These are phyloP conservation scores for Candida chilensis DNA, from an alignment of 805 yeast species.

Conservation along the genomic window DNA sequence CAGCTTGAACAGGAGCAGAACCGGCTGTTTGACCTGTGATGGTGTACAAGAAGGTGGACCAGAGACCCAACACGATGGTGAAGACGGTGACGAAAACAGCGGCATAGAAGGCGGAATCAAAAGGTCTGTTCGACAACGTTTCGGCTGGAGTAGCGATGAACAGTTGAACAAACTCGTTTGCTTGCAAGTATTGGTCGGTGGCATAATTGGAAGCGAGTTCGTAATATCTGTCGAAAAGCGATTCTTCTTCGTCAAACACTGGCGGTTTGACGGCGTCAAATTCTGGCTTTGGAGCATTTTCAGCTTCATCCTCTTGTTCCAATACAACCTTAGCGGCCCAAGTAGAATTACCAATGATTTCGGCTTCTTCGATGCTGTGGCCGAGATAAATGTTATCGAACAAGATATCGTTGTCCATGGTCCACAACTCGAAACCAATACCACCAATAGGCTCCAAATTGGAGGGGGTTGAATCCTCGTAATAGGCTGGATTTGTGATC, in stretches of 20 bases:
- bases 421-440: slow-evolving; percentile 84
- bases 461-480: slow-evolving; percentile 48
- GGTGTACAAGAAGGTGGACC: slow-evolving; percentile 23
- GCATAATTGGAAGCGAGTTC: neutral
- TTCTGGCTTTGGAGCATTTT: slow-evolving; percentile 28
- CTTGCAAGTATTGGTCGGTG: slow-evolving; percentile 6
- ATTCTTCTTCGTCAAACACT: slow-evolving; percentile 20
- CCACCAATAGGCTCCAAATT: slow-evolving; percentile 66
- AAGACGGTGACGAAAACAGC: slow-evolving; percentile 27
- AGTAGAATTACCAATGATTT: slow-evolving; percentile 69
- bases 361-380: slow-evolving; percentile 79
- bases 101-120: slow-evolving; percentile 39
- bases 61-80: slow-evolving; percentile 30
- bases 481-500: slow-evolving; percentile 64
- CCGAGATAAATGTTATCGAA: slow-evolving; percentile 85
- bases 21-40: slow-evolving; percentile 10
- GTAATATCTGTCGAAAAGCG: slow-evolving; percentile 5
- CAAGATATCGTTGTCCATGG: slow-evolving; percentile 65
- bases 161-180: slow-evolving; percentile 22
- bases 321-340: slow-evolving; percentile 44
- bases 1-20: slow-evolving; percentile 3
- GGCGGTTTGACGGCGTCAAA: slow-evolving; percentile 37
- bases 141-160: slow-evolving; percentile 34
- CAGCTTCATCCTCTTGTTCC: slow-evolving; percentile 35
- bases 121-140: slow-evolving; percentile 35